These are phyloP conservation scores for Ambrosia trifida DNA, from an alignment of 129 eudicot genomes.

Conservation along the genomic window DNA sequence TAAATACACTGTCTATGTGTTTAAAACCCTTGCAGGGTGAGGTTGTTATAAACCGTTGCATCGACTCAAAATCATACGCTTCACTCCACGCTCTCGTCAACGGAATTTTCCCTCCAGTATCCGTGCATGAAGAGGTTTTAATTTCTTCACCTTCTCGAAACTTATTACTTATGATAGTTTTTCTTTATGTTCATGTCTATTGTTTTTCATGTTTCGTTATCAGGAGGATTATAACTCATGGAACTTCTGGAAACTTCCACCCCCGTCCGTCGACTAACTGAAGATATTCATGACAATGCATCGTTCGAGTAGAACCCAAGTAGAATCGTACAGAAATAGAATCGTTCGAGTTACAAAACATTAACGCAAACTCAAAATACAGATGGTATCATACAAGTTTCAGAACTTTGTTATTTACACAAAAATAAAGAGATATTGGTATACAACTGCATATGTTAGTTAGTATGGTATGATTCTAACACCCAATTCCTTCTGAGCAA, in stretches of 20 bases:
- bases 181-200: not conserved
- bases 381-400: constrained; percentile 26
- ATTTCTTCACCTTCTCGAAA: not conserved
- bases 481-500: constrained; percentile 47
- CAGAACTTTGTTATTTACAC: constrained; percentile 32
- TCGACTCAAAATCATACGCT: constrained; percentile 80
- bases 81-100: constrained; percentile 77
- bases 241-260: constrained; percentile 95
- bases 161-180: not conserved
- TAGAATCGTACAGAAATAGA: constrained; percentile 37
- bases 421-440: constrained; percentile 28
- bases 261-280: constrained; percentile 41
- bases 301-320: too few relatives aligned
- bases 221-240: constrained; percentile 93
- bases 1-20: not conserved
- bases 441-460: constrained; percentile 14
- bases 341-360: constrained; percentile 23
- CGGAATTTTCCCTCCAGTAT: constrained; percentile 74
- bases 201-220: constrained; percentile 12
- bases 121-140: constrained; percentile 68
- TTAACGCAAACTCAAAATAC: constrained; percentile 20
- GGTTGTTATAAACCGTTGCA: constrained; percentile 73
- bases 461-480: constrained; percentile 38
- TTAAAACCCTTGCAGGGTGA: constrained; percentile 60
- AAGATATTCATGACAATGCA: constrained; percentile 26